phyloP scores from a whole-genome alignment of 306 rosid genomes.

The Sindora glabra region DNA sequence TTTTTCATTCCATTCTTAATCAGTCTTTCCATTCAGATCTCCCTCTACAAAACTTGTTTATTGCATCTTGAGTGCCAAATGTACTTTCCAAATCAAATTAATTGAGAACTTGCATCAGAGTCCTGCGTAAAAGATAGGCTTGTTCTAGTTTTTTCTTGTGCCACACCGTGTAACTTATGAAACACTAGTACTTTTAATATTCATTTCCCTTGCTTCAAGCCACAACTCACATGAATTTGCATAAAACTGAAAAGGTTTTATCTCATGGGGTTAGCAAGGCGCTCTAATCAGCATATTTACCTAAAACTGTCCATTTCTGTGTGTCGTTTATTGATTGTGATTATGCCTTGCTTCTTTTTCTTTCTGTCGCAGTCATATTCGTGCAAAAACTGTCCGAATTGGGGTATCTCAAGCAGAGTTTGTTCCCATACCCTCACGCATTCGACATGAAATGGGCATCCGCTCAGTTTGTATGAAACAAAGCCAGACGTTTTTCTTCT shows the following conservation, averaged over 20 bases:
- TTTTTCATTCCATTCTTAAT: too few relatives aligned
- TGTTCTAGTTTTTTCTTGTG: too few relatives aligned
- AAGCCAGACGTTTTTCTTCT: not conserved
- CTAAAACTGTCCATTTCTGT: slow-evolving; percentile 25
- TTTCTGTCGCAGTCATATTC: slow-evolving; percentile 21
- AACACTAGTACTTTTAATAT: slow-evolving; percentile 13
- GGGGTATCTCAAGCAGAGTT: slow-evolving; percentile 19
- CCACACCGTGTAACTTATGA: too few relatives aligned
- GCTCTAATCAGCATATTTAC: not conserved
- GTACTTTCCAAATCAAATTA: too few relatives aligned
- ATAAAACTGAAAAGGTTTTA: not conserved
- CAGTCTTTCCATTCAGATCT: too few relatives aligned
- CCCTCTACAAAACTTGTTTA: too few relatives aligned
- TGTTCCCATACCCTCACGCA: slow-evolving; percentile 16
- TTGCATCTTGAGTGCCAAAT: too few relatives aligned
- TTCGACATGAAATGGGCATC: slow-evolving; percentile 15
- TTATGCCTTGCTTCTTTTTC: slow-evolving; percentile 1
- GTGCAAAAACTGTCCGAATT: slow-evolving; percentile 23
- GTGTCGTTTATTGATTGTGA: slow-evolving; percentile 15
- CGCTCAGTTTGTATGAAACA: slow-evolving; percentile 10
- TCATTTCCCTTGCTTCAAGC: slow-evolving; percentile 35
- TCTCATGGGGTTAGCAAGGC: slow-evolving; percentile 13
- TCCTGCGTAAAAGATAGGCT: too few relatives aligned
- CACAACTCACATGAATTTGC: slow-evolving; percentile 7
- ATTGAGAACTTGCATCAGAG: too few relatives aligned